Base-by-base conservation (phyloP, 352 stramenopile genomes). In the Pythium scleroteichum region DNA sequence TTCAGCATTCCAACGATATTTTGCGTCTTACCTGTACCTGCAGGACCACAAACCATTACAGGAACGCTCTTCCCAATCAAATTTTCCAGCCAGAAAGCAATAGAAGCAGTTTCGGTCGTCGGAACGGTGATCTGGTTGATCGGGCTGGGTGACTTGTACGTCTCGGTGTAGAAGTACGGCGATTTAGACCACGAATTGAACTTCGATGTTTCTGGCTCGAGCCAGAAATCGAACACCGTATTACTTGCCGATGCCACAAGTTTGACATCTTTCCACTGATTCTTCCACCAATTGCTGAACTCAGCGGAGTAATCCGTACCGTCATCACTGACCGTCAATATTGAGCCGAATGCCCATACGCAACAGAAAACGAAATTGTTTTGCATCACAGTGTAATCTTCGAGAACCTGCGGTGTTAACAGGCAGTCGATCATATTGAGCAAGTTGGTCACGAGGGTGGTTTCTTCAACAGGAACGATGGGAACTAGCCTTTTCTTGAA, bases 181-280 rank as follows among this genome's bases (percentile, higher is more conserved):
- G 84, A 97, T 62, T 98, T 98, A 29, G 92, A 88, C 96, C 96
- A 99, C 29, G 88, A 90, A 35, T 94, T 97, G 68, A 98, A 98
- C 51, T 89, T 90, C 52, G 88, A 92, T 13, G 76, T 78, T 38
- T 96, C 87, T 0, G 92, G 87, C 59, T 99, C 91, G 14, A 99
- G 87, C 88, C 91, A 99, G 64, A 98, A 99, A 72, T 99, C 96
- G 62, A 99, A 99, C 24, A 99, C 91, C 4, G 94, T 98, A 57
- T 98, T 97, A 66, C 95, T 95, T 6, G 85, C 86, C 0, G 79
- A 94, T 17, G 82, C 85, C 9, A 96, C 95, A 26, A 99, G 87
- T 68, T 98, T 98, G 8, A 99, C 92, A 59, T 96, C 85, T 55
- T 98, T 98, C 88, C 95, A 99, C 60, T 98, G 88, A 33, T 88